Percentiles rank a stretch among this genome's conserved stretches.
These are phyloP conservation scores for Talaromyces sp. DNA, from an alignment of 2,329 filamentous ascomycete genomes.

Conservation along the genomic window DNA sequence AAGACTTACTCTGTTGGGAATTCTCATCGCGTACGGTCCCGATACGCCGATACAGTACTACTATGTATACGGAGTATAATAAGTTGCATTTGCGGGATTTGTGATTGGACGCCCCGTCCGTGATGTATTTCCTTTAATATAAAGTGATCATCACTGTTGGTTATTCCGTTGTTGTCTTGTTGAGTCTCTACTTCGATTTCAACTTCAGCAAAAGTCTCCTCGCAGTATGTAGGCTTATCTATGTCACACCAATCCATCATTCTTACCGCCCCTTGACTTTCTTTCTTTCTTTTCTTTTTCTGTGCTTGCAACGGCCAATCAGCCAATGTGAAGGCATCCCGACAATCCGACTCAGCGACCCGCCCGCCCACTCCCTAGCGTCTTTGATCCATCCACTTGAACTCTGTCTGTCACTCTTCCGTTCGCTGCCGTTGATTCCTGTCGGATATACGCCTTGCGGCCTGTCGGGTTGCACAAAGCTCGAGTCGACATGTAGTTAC, in stretches of 20 bases:
- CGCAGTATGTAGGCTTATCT: neutral
- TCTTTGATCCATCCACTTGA: neutral
- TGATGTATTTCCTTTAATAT: neutral
- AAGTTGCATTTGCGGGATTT: neutral
- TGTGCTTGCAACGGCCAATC: no score
- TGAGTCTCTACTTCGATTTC: neutral
- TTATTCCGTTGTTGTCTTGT: no score
- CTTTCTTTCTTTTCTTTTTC: neutral
- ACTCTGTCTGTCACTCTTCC: neutral
- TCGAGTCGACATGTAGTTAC: neutral
- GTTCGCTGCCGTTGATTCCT: neutral
- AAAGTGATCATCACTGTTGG: neutral
- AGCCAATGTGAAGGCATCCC: constrained; percentile 8
- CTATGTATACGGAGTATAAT: neutral
- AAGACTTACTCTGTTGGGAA: constrained; percentile 12
- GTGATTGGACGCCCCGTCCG: constrained; percentile 12
- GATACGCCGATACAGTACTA: neutral
- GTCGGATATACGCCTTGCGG: no score
- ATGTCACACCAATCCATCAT: neutral
- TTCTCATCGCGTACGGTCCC: neutral
- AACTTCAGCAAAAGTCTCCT: neutral
- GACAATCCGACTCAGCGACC: constrained; percentile 12
- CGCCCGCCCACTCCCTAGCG: constrained; percentile 10
- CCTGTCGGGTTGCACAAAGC: neutral
- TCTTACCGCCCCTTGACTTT: neutral